Conservation (phyloP, 2,329 filamentous ascomycete genomes). For the Massarina eburnea region DNA sequence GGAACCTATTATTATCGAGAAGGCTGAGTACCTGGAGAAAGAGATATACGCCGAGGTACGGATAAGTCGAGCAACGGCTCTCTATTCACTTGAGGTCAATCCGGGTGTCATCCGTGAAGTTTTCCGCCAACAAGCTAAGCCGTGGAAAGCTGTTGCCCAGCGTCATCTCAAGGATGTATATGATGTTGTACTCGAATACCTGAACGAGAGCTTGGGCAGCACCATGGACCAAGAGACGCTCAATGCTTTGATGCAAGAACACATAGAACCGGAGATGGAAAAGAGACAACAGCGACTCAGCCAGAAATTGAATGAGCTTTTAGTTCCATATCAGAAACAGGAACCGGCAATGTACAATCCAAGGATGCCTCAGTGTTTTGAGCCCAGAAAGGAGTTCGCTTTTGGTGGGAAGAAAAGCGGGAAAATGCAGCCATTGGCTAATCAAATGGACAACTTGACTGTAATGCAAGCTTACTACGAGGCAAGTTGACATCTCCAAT, state of each 20-base stretch:
- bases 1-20: conserved; percentile 10
- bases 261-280: conserved; percentile 21
- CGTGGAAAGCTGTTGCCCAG: conserved; percentile 21
- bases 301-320: conserved; percentile 24
- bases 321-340: conserved; percentile 19
- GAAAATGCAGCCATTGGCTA: conserved; percentile 15
- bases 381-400: not conserved
- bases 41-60: conserved; percentile 18
- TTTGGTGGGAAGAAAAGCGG: not conserved
- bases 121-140: conserved; percentile 23
- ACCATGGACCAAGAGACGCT: conserved; percentile 21
- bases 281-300: conserved; percentile 11
- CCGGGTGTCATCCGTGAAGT: conserved; percentile 22
- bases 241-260: conserved; percentile 16
- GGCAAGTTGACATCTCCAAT: conserved; percentile 5
- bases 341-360: conserved; percentile 28
- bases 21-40: conserved; percentile 17
- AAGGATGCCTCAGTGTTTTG: conserved; percentile 12
- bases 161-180: conserved; percentile 18
- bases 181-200: conserved; percentile 17
- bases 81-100: conserved; percentile 26
- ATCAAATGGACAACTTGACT: conserved; percentile 24
- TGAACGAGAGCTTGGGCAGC: conserved; percentile 14
- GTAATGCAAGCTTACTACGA: conserved; percentile 31
- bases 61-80: conserved; percentile 20